Percentiles rank a stretch among this genome's conserved stretches.
These are phyloP conservation scores for Phytophthora nicotianae DNA, from an alignment of 352 stramenopile species.

Conservation along the genomic window DNA sequence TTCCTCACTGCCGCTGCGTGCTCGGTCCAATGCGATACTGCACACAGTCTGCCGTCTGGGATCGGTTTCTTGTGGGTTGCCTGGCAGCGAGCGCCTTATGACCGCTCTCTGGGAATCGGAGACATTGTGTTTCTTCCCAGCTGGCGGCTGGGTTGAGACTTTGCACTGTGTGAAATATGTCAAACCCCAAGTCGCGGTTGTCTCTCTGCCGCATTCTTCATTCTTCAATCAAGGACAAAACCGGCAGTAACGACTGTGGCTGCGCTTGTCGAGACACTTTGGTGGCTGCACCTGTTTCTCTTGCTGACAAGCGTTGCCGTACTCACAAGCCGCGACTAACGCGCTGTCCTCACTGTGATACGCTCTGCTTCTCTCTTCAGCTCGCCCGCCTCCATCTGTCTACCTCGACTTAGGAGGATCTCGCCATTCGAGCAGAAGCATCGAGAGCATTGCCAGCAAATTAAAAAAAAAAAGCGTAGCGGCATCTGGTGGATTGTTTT, in stretches of 20 bases:
- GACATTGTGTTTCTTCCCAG: conserved; percentile 29
- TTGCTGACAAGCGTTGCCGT: conserved; percentile 11
- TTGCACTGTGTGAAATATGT: background rate
- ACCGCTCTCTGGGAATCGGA: conserved; percentile 27
- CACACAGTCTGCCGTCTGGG: background rate
- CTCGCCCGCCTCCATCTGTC: conserved; percentile 30
- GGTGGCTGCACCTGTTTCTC: conserved; percentile 29
- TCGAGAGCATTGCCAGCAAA: conserved; percentile 1
- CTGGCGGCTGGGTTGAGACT: conserved; percentile 20
- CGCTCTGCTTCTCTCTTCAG: conserved; percentile 6
- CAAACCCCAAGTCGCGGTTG: conserved; percentile 16
- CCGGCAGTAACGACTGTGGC: conserved; percentile 25
- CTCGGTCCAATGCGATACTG: conserved; percentile 14
- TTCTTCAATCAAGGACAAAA: conserved; percentile 33
- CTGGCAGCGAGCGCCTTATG: conserved; percentile 16
- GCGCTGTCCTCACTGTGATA: conserved; percentile 26
- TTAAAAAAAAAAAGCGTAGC: background rate
- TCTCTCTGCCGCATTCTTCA: conserved; percentile 35
- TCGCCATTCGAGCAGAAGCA: conserved; percentile 16
- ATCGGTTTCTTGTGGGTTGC: conserved; percentile 30
- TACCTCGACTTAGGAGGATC: conserved; percentile 1
- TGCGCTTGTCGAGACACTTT: conserved; percentile 35
- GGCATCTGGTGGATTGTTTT: conserved; percentile 29
- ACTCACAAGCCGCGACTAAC: conserved; percentile 14
- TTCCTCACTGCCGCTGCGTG: background rate